Evolutionary conservation across 495 filamentous ascomycete genomes (phyloP).

Genomic region (Eremomyces bilateralis): DNA sequence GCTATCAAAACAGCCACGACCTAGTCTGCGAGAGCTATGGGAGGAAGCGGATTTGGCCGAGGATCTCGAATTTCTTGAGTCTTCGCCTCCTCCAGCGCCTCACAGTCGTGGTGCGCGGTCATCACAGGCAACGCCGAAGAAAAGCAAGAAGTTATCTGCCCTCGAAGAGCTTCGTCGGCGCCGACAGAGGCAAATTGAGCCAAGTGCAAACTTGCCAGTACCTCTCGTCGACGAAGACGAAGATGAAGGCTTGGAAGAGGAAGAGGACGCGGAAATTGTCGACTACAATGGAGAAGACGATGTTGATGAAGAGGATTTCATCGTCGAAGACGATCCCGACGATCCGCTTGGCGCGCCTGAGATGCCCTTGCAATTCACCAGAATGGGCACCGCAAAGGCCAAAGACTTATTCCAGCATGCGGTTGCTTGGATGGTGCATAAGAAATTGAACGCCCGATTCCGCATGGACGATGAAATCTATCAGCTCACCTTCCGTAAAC

Average conservation of each 20-base stretch:
- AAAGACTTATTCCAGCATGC: conserved; percentile 61
- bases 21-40: background rate
- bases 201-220: background rate
- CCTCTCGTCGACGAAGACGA: conserved; percentile 5
- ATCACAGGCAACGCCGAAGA: conserved; percentile 6
- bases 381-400: conserved; percentile 39
- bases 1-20: background rate
- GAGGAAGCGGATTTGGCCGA: conserved; percentile 5
- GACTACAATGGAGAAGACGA: conserved; percentile 25
- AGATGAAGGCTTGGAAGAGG: conserved; percentile 3
- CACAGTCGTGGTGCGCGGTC: conserved; percentile 6
- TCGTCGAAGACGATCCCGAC: conserved; percentile 41
- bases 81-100: conserved; percentile 8
- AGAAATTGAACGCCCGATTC: conserved; percentile 57
- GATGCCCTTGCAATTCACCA: conserved; percentile 53
- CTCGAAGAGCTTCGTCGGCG: conserved; percentile 15
- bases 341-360: conserved; percentile 39
- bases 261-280: conserved; percentile 4
- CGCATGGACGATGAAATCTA: conserved; percentile 42
- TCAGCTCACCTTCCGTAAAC: conserved; percentile 45
- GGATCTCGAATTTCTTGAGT: conserved; percentile 16
- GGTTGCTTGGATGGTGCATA: conserved; percentile 66
- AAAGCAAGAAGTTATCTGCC: conserved; percentile 12
- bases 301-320: conserved; percentile 51
- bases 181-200: conserved; percentile 7